Base-by-base conservation (phyloP, 148 eudicot species). In the Chenopodium formosanum region DNA sequence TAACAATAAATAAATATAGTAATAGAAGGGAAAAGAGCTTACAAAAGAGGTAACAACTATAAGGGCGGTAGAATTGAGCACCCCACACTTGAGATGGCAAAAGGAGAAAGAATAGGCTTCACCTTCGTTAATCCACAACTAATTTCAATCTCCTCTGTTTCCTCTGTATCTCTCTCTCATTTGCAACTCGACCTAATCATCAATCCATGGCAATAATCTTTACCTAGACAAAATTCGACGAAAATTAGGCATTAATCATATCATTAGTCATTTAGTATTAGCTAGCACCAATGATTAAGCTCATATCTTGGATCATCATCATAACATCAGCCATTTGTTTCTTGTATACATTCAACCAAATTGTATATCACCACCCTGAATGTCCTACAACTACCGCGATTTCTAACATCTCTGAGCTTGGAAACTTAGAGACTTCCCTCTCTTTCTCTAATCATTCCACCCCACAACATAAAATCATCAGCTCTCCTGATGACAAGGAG, bases 291-390 rank as follows among this genome's bases (percentile, higher is more conserved):
- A 84, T 84, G 84, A 84, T 84, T 64, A 81, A 81, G 81, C 78
- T 81, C 22, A 62, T 85, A 46, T 73, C 88, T 63, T 83, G 83
- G 81, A 31, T 87, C 19, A 83, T 84, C 66, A 64, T 88, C 73
- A 9, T 73, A 71, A 83, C 89, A 12, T 74, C 87, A 31, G 75
- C 79, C 70, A n/a, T 88, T 47, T 87, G 87, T 85, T 81, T 87
- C 80, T 46, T 91, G 77, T 87, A 89, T 81, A 80, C 92, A 8
- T 87, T 86, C 66, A 87, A 78, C 0, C 87, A 85, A 76, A 65
- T 91, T 29, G 75, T 91, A 68, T 46, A 77, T 46, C 84, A 53
- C 29, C 81, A 73, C 68, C 78, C 86, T 71, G 23, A 80, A 37
- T 82, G 84, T 7, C 66, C 74, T 17, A 9, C 76, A 32, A 48